Percentiles rank a stretch among this genome's conserved stretches.
phyloP scores from a whole-genome alignment of 202 grass and related monocot species.

The Musa balbisiana region DNA sequence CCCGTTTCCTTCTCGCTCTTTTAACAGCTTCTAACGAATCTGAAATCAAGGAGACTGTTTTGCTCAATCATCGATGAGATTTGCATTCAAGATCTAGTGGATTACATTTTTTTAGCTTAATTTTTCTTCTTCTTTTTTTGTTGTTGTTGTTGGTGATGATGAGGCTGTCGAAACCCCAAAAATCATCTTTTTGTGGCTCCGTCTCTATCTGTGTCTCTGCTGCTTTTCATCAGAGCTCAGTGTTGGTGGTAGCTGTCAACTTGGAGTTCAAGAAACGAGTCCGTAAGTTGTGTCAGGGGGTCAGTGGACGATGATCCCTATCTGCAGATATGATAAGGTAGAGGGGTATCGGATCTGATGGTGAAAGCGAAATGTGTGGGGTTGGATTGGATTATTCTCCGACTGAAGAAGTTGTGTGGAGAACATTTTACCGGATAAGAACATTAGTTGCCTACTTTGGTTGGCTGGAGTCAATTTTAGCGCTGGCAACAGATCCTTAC shows the following conservation, averaged over 20 bases:
- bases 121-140: background rate
- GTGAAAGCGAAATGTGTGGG: background rate
- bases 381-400: background rate
- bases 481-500: too few species aligned
- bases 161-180: background rate
- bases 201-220: background rate
- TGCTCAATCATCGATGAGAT: too few species aligned
- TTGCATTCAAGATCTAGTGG: too few species aligned
- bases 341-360: background rate
- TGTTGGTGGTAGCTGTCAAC: background rate
- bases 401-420: too few species aligned
- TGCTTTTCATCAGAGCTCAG: background rate
- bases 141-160: background rate
- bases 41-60: background rate
- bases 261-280: constrained; percentile 1
- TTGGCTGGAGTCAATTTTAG: too few species aligned
- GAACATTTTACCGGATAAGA: too few species aligned
- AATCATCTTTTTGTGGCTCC: background rate
- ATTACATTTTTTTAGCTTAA: too few species aligned
- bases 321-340: background rate
- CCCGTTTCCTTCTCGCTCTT: background rate
- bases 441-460: too few species aligned
- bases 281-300: background rate
- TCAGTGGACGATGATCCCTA: background rate
- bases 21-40: background rate